Evolutionary conservation across 306 rosid genomes (phyloP), one percentile per base, ranked within the genome.

Genomic region (Lathyrus oleraceus): DNA sequence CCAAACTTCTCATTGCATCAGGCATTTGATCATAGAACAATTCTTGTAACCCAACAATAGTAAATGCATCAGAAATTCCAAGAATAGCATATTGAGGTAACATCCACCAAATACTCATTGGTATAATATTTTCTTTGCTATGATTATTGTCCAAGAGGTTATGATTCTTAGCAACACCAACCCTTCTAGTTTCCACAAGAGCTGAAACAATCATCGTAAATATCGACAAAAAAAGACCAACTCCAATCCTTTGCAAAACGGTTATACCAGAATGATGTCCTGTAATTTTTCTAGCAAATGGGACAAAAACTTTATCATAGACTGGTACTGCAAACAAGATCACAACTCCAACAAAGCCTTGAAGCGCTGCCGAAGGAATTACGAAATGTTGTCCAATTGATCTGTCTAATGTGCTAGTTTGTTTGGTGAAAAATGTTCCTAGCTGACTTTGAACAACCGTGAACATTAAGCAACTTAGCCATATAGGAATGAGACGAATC

Each of bases 21-120:
- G 91, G 93, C 93, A 91, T 85, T 75, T 91, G 89, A 19, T 81
- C 88, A 53, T 91, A 88, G 69, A 84, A 87, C 65, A 88, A 58
- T 14, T 88, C 88, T 58, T 88, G 96, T 0, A 88, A 69, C 2
- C 96, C 97, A 2, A 88, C 81, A 3, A 82, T 28, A 2, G 96
- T n/a, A 4, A 88, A 81, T 1, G 87, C 86, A n/a, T 87, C 87
- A 0, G 89, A 61, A 1, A 87, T n/a, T 0, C 96, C 89, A 0
- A 75, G 76, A 0, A 88, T 47, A 17, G 79, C 5, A 69, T 79
- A 91, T 21, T 88, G 97, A 43, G 97, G 97, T 10, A 91, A 81
- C 23, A 91, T 8, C 97, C 97, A 91, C 93, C 93, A 88, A 30
- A 85, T 67, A 30, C 52, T 77, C 60, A 91, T 88, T 9, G 97